Evolutionary conservation across 2,329 filamentous ascomycete genomes (phyloP).

Genomic region (Elsinoe batatas): DNA sequence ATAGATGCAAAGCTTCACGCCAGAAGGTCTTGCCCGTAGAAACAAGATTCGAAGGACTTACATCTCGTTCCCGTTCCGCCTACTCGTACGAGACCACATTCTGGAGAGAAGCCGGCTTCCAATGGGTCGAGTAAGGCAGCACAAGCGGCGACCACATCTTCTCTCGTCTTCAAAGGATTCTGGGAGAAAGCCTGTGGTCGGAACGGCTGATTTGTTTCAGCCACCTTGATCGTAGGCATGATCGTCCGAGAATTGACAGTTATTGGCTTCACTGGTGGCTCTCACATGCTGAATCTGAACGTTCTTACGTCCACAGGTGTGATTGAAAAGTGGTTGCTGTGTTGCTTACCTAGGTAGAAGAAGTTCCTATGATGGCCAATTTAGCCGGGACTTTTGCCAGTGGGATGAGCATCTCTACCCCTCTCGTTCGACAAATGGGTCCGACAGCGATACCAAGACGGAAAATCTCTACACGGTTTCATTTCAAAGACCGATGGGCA

Average conservation of each 20-base stretch:
- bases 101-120: constrained; percentile 59
- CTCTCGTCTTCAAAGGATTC: constrained; percentile 32
- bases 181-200: constrained; percentile 33
- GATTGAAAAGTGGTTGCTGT: not conserved
- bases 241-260: not conserved
- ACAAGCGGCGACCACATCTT: constrained; percentile 35
- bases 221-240: constrained; percentile 18
- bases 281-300: no score
- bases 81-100: constrained; percentile 54
- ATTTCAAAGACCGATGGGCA: no score
- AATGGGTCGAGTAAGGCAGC: constrained; percentile 57
- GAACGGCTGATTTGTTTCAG: constrained; percentile 34
- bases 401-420: not conserved
- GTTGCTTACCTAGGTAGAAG: not conserved
- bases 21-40: not conserved
- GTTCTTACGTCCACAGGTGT: not conserved
- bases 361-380: not conserved
- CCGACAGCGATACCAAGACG: not conserved
- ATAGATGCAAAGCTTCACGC: not conserved
- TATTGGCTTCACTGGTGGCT: no score
- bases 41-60: constrained; percentile 15
- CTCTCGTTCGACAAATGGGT: not conserved
- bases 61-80: constrained; percentile 63
- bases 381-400: not conserved
- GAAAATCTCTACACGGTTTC: no score